These are phyloP conservation scores for Paecilomyces fulvus DNA, from an alignment of 2,329 filamentous ascomycete genomes.

Conservation along the genomic window DNA sequence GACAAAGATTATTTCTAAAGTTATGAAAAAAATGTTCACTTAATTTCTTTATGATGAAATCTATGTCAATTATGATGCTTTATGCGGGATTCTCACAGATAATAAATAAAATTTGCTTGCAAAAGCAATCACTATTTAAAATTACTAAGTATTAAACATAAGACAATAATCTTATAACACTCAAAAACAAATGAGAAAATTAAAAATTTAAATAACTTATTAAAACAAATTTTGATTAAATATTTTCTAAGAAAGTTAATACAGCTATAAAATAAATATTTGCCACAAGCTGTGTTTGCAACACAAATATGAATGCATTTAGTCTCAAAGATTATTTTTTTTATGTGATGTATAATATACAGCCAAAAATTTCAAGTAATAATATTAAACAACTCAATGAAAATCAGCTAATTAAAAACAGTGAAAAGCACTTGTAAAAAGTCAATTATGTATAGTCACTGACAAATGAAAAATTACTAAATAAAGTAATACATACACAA, in stretches of 20 bases:
- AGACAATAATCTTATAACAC: not conserved
- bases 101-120: not conserved
- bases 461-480: not conserved
- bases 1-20: not conserved
- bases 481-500: not conserved
- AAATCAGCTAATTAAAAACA: not conserved
- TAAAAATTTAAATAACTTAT: too few species aligned
- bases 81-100: not conserved
- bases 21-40: not conserved
- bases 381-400: not conserved
- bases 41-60: too few species aligned
- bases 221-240: too few species aligned
- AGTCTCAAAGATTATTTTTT: not conserved
- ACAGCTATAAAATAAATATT: too few species aligned
- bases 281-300: too few species aligned
- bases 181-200: not conserved
- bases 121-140: not conserved
- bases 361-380: not conserved
- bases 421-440: not conserved
- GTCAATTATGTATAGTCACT: too few species aligned
- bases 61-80: not conserved
- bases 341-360: not conserved
- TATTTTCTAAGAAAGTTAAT: too few species aligned
- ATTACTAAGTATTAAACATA: not conserved
- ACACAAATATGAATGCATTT: not conserved